A percentile compares a stretch with the other conserved stretches of the same genome.
phyloP scores from a whole-genome alignment of 257 asterid genomes.

The Przewalskia tangutica region DNA sequence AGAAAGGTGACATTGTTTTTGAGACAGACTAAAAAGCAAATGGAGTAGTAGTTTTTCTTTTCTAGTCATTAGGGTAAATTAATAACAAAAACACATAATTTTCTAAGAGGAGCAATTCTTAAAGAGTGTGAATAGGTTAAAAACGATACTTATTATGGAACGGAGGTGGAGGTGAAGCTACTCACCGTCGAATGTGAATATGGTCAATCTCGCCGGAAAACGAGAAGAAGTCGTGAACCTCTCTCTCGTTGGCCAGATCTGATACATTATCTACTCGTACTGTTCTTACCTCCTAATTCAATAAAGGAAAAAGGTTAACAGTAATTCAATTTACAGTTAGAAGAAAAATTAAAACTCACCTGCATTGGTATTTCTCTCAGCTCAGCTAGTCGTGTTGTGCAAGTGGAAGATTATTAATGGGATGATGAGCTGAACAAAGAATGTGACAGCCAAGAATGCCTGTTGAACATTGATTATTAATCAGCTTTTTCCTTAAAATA shows the following conservation, averaged over 20 bases:
- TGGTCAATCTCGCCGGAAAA: slow-evolving; percentile 89
- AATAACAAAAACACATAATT: no score
- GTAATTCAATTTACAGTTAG: not conserved
- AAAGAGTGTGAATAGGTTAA: no score
- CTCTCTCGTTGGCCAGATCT: slow-evolving; percentile 89
- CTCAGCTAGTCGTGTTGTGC: not conserved
- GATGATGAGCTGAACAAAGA: not conserved
- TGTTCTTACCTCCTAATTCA: slow-evolving; percentile 28
- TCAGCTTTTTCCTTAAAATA: not conserved
- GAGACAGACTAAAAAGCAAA: no score
- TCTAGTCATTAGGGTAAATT: no score
- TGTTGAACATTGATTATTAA: not conserved
- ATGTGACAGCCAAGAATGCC: not conserved
- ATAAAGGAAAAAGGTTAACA: not conserved
- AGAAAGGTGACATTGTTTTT: no score
- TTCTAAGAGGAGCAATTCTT: no score
- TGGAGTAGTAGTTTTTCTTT: no score
- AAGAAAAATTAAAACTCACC: slow-evolving; percentile 19
- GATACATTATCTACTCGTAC: slow-evolving; percentile 62
- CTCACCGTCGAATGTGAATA: slow-evolving; percentile 66
- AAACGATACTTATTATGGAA: no score
- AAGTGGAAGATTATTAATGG: not conserved
- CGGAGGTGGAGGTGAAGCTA: no score
- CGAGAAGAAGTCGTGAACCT: slow-evolving; percentile 88
- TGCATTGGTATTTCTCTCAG: slow-evolving; percentile 31